phyloP scores from a whole-genome alignment of 129 eudicot species.

The Solidago caesia region DNA sequence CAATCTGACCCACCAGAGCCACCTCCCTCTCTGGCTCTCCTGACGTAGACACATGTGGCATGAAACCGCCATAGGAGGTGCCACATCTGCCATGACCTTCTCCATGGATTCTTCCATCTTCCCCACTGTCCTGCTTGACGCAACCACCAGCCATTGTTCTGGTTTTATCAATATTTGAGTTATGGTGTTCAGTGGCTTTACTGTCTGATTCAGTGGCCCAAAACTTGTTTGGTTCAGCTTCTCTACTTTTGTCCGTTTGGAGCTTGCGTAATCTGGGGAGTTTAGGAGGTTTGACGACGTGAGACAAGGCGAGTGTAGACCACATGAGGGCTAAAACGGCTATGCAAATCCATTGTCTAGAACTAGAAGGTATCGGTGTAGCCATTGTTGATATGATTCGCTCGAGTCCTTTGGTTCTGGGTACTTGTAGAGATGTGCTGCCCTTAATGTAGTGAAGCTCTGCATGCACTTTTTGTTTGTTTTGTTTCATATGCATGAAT shows the following conservation, averaged over 20 bases:
- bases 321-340: conserved; percentile 19
- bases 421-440: neutral
- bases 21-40: too few species aligned
- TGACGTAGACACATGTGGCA: too few species aligned
- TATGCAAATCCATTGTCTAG: conserved; percentile 25
- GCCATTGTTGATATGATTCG: conserved; percentile 16
- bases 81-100: too few species aligned
- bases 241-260: neutral
- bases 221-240: neutral
- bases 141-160: too few species aligned
- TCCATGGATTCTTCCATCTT: too few species aligned
- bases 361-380: neutral
- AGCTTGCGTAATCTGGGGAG: neutral
- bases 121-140: too few species aligned
- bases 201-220: too few species aligned
- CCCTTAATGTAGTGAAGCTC: conserved; percentile 14
- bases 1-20: too few species aligned
- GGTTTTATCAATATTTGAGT: too few species aligned
- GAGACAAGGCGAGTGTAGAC: conserved; percentile 28
- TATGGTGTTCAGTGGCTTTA: too few species aligned
- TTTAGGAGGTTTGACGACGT: conserved; percentile 11
- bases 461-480: neutral
- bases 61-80: too few species aligned
- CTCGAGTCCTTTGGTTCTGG: neutral
- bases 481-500: conserved; percentile 14